A percentile compares a stretch with the other conserved stretches of the same genome.
Evolutionary conservation across 805 yeast species (phyloP).

Genomic region (Candida caryicola): DNA sequence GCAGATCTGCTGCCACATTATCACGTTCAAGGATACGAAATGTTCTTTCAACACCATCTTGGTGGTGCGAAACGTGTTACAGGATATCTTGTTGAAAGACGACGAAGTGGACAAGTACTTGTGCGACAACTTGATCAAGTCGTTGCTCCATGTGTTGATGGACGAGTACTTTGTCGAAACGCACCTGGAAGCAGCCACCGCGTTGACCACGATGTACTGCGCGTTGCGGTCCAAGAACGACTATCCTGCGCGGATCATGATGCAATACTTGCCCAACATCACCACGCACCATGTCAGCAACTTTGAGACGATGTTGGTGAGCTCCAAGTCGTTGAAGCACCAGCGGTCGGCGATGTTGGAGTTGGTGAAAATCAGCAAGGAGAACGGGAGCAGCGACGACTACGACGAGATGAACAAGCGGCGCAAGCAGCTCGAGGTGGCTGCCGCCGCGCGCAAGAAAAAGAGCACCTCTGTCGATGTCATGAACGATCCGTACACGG

Average conservation of each 20-base stretch:
- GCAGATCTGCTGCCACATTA: conserved; percentile 69
- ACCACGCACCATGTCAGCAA: conserved; percentile 55
- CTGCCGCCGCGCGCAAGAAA: conserved; percentile 47
- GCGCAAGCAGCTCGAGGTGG: conserved; percentile 54
- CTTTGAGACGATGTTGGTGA: conserved; percentile 61
- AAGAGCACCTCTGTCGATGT: conserved; percentile 45
- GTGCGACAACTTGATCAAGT: conserved; percentile 63
- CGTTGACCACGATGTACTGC: conserved; percentile 76
- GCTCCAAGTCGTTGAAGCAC: conserved; percentile 68
- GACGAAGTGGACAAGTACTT: conserved; percentile 72
- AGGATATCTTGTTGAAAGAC: conserved; percentile 64
- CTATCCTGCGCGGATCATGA: conserved; percentile 61
- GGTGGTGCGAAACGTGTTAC: conserved; percentile 70
- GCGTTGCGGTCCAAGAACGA: conserved; percentile 67
- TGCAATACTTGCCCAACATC: conserved; percentile 52
- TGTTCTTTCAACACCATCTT: conserved; percentile 89
- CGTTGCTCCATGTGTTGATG: conserved; percentile 62
- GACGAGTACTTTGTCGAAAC: conserved; percentile 82
- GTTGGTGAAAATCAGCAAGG: conserved; percentile 63
- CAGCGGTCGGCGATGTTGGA: conserved; percentile 79
- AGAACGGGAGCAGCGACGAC: conserved; percentile 28
- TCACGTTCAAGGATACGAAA: conserved; percentile 82
- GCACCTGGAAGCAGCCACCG: conserved; percentile 88
- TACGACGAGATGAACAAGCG: conserved; percentile 47
- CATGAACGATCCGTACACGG: conserved; percentile 70